Conservation (phyloP, 2,329 filamentous ascomycete genomes). For the Phoma sp. region DNA sequence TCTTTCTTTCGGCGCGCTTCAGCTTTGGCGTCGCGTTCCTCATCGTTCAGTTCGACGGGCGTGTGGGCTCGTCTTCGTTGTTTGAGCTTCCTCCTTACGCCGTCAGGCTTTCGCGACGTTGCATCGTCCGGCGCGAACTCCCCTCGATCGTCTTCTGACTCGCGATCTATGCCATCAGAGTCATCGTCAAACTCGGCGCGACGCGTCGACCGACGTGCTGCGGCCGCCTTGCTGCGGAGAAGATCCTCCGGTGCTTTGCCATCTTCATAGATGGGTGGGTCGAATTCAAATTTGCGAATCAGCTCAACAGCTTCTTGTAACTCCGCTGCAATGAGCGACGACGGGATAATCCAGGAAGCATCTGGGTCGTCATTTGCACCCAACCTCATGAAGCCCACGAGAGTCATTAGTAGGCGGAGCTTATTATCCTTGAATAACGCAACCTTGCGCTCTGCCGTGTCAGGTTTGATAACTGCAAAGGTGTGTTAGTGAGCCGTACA, state of each 20-base stretch:
- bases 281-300: constrained; percentile 80
- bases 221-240: constrained; percentile 72
- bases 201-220: constrained; percentile 46
- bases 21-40: constrained; percentile 64
- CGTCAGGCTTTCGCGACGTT: constrained; percentile 62
- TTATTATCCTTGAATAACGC: constrained; percentile 91
- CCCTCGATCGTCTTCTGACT: constrained; percentile 61
- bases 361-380: constrained; percentile 75
- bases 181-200: constrained; percentile 74
- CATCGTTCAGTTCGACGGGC: constrained; percentile 67
- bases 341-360: constrained; percentile 79
- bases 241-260: constrained; percentile 77
- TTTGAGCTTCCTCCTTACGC: constrained; percentile 61
- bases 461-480: constrained; percentile 55
- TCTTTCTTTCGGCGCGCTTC: constrained; percentile 70
- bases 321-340: constrained; percentile 66
- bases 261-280: constrained; percentile 78
- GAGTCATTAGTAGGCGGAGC: constrained; percentile 80
- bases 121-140: constrained; percentile 74
- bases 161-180: constrained; percentile 64
- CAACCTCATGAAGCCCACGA: constrained; percentile 72
- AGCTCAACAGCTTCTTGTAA: constrained; percentile 73
- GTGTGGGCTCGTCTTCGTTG: constrained; percentile 63
- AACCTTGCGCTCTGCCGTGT: constrained; percentile 69
- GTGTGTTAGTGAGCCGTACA: constrained; percentile 27